Conservation (phyloP, 441 rosid genomes). For the Jatropha podagrica region DNA sequence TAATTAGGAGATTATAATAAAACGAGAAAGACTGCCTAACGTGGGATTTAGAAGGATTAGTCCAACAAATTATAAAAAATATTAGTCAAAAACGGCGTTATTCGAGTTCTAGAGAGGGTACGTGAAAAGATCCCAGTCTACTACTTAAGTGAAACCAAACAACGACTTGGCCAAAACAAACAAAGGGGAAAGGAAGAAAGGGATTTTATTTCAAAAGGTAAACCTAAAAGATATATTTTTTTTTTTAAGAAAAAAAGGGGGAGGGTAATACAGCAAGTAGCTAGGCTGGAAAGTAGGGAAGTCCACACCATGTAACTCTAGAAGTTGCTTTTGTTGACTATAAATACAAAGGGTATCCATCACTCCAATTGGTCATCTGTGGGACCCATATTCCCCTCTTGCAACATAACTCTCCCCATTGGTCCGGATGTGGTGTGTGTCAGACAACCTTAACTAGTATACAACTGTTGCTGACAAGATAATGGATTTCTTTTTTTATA, state of each 20-base stretch:
- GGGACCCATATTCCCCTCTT: constrained; percentile 25
- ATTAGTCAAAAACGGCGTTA: constrained; percentile 15
- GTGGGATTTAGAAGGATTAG: background rate
- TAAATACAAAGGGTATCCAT: background rate
- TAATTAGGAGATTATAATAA: background rate
- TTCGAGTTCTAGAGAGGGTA: background rate
- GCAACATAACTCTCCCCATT: constrained; percentile 30
- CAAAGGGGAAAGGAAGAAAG: background rate
- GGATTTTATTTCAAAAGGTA: background rate
- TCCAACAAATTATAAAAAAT: background rate
- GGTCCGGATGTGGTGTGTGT: constrained; percentile 24
- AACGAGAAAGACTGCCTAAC: constrained; percentile 1
- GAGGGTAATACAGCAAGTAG: background rate
- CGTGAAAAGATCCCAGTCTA: background rate
- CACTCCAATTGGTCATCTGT: background rate
- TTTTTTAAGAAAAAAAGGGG: too few species aligned
- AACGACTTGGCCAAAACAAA: background rate
- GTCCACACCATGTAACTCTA: background rate
- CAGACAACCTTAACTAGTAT: background rate
- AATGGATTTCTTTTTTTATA: background rate
- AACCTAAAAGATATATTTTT: too few species aligned
- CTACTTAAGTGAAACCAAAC: background rate
- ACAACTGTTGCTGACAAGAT: background rate
- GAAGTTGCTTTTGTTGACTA: constrained; percentile 49
- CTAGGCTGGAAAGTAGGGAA: constrained; percentile 7